Percentiles rank a stretch among this genome's conserved stretches.
phyloP scores from a whole-genome alignment of 495 filamentous ascomycete genomes.

The Aspergillus homomorphus region DNA sequence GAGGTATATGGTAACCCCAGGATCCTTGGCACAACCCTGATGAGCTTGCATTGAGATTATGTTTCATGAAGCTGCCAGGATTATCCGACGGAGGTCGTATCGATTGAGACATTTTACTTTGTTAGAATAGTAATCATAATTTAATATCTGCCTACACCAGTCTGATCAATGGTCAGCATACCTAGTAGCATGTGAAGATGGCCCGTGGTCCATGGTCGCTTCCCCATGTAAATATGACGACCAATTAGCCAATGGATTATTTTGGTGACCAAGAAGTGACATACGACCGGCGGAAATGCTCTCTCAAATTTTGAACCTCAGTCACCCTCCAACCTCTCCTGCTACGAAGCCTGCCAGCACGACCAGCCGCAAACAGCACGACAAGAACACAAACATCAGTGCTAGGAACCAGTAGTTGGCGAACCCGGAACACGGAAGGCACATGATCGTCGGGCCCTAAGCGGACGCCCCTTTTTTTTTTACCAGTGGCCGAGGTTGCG shows the following conservation, averaged over 20 bases:
- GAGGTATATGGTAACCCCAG: background rate
- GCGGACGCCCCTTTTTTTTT: slow-evolving; percentile 30
- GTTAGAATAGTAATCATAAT: background rate
- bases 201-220: background rate
- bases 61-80: background rate
- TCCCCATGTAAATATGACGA: background rate
- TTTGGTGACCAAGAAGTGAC: background rate
- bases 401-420: background rate
- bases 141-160: background rate
- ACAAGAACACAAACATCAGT: background rate
- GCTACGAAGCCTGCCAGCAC: background rate
- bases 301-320: background rate
- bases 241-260: too few relatives aligned
- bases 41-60: background rate
- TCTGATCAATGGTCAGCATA: background rate
- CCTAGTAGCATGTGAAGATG: background rate
- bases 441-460: slow-evolving; percentile 17
- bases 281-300: background rate
- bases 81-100: background rate
- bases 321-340: background rate
- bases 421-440: slow-evolving; percentile 5
- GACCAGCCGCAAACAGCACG: background rate
- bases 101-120: background rate
- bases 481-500: slow-evolving; percentile 12
- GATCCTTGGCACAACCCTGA: background rate